These are phyloP conservation scores for Lumnitzera racemosa DNA, from an alignment of 345 rosid species.

Conservation along the genomic window DNA sequence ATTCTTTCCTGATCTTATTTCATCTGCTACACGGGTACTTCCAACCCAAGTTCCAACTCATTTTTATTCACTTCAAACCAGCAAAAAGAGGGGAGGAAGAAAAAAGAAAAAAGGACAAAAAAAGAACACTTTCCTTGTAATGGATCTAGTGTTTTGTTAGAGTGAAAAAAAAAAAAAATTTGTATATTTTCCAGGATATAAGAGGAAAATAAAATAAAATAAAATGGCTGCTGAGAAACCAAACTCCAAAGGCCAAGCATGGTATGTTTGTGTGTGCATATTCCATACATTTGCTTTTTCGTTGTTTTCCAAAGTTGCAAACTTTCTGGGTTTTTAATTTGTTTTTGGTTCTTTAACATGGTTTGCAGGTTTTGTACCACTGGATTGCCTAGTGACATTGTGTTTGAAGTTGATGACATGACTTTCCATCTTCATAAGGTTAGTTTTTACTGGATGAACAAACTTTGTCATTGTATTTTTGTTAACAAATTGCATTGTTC, in stretches of 20 bases:
- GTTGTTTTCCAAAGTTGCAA: not conserved
- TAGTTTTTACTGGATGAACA: not conserved
- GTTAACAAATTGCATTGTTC: not conserved
- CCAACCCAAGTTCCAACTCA: not conserved
- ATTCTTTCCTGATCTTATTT: not conserved
- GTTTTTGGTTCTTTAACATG: not conserved
- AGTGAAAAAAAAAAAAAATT: not conserved
- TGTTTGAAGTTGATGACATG: constrained; percentile 82
- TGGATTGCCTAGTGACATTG: constrained; percentile 87
- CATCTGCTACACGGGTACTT: not conserved
- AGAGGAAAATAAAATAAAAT: not conserved
- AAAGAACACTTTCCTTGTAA: not conserved
- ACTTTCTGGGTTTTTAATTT: not conserved
- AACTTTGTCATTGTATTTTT: no score
- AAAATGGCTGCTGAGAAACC: constrained; percentile 62
- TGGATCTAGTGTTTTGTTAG: constrained; percentile 3
- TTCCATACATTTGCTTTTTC: not conserved
- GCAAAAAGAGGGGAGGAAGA: no score
- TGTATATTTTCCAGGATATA: not conserved
- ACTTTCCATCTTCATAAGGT: constrained; percentile 95
- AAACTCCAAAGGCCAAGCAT: constrained; percentile 84
- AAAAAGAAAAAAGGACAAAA: not conserved
- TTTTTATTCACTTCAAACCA: no score
- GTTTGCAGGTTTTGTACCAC: constrained; percentile 78
- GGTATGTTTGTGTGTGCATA: constrained; percentile 26